phyloP scores from a whole-genome alignment of 1,139 yeast genomes.

The Yamadazyma aaseri region DNA sequence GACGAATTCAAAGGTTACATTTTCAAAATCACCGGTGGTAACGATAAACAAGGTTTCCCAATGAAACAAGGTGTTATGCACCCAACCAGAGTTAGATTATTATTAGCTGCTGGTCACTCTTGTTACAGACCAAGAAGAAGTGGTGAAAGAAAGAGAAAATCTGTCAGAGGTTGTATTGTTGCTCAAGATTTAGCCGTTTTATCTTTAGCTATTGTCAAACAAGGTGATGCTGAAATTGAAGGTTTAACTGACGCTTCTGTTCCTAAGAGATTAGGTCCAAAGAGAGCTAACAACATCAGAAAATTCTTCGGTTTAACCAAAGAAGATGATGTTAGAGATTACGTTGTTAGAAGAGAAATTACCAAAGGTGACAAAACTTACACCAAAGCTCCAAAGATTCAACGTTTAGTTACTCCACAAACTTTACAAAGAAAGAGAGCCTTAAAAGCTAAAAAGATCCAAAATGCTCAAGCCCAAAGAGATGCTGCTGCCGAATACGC shows the following conservation, averaged over 20 bases:
- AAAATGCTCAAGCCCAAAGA: constrained; percentile 98
- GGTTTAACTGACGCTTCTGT: constrained; percentile 94
- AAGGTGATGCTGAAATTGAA: constrained; percentile 93
- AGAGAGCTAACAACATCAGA: constrained; percentile 99
- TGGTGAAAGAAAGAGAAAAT: constrained; percentile 99
- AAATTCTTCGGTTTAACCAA: constrained; percentile 98
- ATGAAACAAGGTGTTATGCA: constrained; percentile 99
- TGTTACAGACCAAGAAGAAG: constrained; percentile 99
- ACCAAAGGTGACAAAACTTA: constrained; percentile 97
- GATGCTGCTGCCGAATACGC: constrained; percentile 99
- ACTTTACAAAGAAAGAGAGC: constrained; percentile 99
- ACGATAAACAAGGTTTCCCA: constrained; percentile 99
- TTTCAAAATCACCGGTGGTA: constrained; percentile 99
- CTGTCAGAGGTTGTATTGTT: constrained; percentile 99
- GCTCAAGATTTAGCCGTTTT: constrained; percentile 96
- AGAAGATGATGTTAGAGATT: constrained; percentile 94
- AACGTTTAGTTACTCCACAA: constrained; percentile 99
- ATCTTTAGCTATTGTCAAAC: constrained; percentile 91
- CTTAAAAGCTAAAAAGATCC: constrained; percentile 88
- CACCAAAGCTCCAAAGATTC: constrained; percentile 99
- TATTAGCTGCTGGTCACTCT: constrained; percentile 91
- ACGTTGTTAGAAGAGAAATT: constrained; percentile 97
- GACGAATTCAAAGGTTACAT: constrained; percentile 99
- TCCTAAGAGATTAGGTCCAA: constrained; percentile 99
- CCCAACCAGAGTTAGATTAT: constrained; percentile 98